Base-by-base conservation (phyloP, 176 grass and related monocot species). In the Hordeum marinum region DNA sequence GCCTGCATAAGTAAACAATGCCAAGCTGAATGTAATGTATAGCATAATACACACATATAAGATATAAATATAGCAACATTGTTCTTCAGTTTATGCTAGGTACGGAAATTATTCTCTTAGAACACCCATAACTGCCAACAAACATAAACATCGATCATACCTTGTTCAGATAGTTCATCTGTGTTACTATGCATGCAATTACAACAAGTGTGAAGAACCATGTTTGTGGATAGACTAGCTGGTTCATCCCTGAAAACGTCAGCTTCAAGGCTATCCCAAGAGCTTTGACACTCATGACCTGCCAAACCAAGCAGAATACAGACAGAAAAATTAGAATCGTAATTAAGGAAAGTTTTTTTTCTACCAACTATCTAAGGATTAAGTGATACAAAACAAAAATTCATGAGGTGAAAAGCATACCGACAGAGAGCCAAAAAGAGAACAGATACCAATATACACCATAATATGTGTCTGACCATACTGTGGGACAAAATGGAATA, bases 121-220 rank as follows among this genome's bases (percentile, higher is more conserved):
- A 35, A 80, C n/a, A 25, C 15, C 14, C 39, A 46, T n/a, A 67
- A 75, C 35, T 59, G 20, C 66, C 12, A 15, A 52, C 63, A n/a
- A 50, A 57, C 37, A 75, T 29, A 60, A 68, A 43, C 4, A 61
- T 80, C 68, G 29, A 80, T 18, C 69, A 60, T 93, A 98, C 96
- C 96, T 98, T 98, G 80, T 98, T 98, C 54, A 98, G 91, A 90
- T 98, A 98, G 85, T 95, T 98, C 93, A 98, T 95, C 77, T 98
- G 96, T 23, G 87, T 95, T 84, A 94, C 82, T 64, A 98, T 85
- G 76, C 96, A 98, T 74, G 87, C 57, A 43, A 93, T 40, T 55
- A 98, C 96, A 72, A 98, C 80, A 86, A 98, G 76, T 69, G 79
- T 83, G 72, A 98, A 98, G 48, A 91, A 86, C 96, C 96, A 98